Conservation (phyloP, 306 rosid genomes). For the Glycine tomentella region DNA sequence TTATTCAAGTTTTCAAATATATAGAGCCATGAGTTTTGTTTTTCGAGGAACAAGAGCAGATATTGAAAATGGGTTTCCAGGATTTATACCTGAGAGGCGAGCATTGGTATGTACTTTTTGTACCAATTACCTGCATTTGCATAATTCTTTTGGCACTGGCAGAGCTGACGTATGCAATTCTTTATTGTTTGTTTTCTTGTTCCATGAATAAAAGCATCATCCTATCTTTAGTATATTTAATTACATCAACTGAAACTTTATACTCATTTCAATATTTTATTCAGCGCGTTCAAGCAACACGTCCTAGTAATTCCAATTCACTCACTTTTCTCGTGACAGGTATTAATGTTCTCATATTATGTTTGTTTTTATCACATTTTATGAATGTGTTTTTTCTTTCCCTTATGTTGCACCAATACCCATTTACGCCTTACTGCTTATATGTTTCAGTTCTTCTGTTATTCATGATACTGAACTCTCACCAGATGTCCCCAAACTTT, state of each 20-base stretch:
- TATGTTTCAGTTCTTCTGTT: constrained; percentile 77
- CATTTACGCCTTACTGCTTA: constrained; percentile 10
- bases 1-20: constrained; percentile 39
- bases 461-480: constrained; percentile 91
- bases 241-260: constrained; percentile 21
- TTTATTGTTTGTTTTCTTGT: constrained; percentile 8
- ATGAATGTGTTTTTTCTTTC: constrained; percentile 7
- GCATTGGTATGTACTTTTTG: constrained; percentile 65
- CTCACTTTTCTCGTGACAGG: constrained; percentile 97
- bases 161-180: constrained; percentile 5
- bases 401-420: constrained; percentile 11
- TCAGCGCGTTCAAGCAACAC: constrained; percentile 74
- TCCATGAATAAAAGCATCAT: constrained; percentile 18
- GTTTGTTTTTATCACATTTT: not conserved
- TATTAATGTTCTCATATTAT: constrained; percentile 38
- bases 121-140: not conserved
- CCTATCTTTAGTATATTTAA: constrained; percentile 8
- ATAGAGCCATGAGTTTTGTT: constrained; percentile 81
- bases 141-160: not conserved
- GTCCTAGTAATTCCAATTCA: constrained; percentile 83
- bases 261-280: constrained; percentile 24
- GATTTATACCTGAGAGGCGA: constrained; percentile 81
- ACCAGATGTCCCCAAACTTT: constrained; percentile 96
- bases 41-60: constrained; percentile 89
- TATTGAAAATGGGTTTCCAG: constrained; percentile 82